Evolutionary conservation across 2,329 filamentous ascomycete genomes (phyloP), one percentile per base, ranked within the genome.

Genomic region (Aspergillus fijiensis): DNA sequence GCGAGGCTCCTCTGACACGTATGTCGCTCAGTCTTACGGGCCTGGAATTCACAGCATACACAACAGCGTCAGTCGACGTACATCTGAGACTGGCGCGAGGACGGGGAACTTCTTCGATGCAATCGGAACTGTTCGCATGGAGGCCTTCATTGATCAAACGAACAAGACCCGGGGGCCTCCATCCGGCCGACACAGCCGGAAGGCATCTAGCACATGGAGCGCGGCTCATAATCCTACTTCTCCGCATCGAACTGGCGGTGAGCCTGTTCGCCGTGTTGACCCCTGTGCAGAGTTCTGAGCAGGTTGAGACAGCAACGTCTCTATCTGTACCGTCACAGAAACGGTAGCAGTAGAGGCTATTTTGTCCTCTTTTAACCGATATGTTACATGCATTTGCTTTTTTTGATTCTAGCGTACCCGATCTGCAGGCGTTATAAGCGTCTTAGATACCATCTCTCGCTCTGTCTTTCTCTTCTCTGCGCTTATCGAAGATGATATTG

Each of bases 41-140:
- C 67, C 62, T 21, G 74, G 69, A 16, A 59, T 72, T 6, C 67
- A 69, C 25, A 77, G 74, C 61, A 73, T 76, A 7, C 70, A 70
- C 5, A 77, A 72, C 51, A 81, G 78, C 57, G 71, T 79, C 76
- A 87, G 77, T 60, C 75, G 71, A 78, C 85, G 74, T 67, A 85
- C 79, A 1, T 82, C 81, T 0, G 81, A 82, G 59, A 77, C 79
- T 11, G 82, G 80, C 64, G 80, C 79, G 51, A 67, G 74, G 63
- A 79, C 71, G 55, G 76, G 75, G 59, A 84, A 85, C 74, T 93
- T 95, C 78, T 95, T 95, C 70, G 92, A 96, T 68, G 90, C 90
- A 1, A 89, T 96, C 60, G 92, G 93, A 1, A 98, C 93, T 2
- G 87, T 98, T 51, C 87, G 95, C 29, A 98, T 99, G 94, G 94